A percentile compares a stretch with the other conserved stretches of the same genome.
These are phyloP conservation scores for Zelopaecilomyces penicillatus DNA, from an alignment of 2,329 filamentous ascomycete species.

Conservation along the genomic window DNA sequence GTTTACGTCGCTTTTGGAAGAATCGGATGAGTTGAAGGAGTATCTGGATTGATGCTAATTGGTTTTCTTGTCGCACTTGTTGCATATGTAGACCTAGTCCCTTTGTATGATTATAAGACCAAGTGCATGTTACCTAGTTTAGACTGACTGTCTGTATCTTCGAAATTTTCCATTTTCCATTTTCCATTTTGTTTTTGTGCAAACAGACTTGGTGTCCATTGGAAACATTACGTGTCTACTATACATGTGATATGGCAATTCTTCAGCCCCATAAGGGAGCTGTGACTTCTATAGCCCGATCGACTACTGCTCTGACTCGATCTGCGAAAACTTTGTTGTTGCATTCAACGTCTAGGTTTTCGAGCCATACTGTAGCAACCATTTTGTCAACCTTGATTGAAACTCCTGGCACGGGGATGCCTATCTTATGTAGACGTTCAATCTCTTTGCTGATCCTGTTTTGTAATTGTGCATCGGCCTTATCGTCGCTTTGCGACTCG, in stretches of 20 bases:
- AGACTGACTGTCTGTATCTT: too few species aligned
- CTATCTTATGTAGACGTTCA: constrained; percentile 68
- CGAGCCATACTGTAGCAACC: constrained; percentile 82
- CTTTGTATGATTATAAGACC: constrained; percentile 20
- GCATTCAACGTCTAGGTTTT: constrained; percentile 86
- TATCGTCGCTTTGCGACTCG: constrained; percentile 21
- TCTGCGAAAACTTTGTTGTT: constrained; percentile 69
- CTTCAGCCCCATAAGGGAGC: constrained; percentile 58
- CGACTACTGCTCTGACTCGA: constrained; percentile 79
- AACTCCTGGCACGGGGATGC: constrained; percentile 85
- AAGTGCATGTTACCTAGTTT: background rate
- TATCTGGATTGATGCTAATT: constrained; percentile 36
- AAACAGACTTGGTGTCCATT: too few species aligned
- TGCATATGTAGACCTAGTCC: constrained; percentile 21
- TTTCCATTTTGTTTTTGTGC: too few species aligned
- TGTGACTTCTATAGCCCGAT: constrained; percentile 80
- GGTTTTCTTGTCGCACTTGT: constrained; percentile 1
- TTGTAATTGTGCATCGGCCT: constrained; percentile 37
- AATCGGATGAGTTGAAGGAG: constrained; percentile 58
- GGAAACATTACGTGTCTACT: too few species aligned
- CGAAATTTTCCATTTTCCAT: background rate
- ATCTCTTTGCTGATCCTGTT: constrained; percentile 61
- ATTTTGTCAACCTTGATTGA: constrained; percentile 83
- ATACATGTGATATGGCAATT: too few species aligned
- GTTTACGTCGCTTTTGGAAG: constrained; percentile 75